Evolutionary conservation across 495 filamentous ascomycete species (phyloP), one percentile per base, ranked within the genome.

Genomic region (Penicillium malachiteum): DNA sequence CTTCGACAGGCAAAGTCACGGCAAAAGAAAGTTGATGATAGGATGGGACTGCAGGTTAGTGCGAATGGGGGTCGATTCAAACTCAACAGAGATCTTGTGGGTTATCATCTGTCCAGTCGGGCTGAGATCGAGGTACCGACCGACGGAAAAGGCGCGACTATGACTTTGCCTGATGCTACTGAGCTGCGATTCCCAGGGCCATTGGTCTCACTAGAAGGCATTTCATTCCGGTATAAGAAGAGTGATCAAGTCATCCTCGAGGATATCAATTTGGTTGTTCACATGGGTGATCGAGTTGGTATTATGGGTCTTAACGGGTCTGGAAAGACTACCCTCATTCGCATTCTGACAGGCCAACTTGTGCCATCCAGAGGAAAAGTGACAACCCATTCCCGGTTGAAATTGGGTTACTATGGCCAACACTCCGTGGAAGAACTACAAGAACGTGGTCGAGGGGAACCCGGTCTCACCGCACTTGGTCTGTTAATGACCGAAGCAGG

Each of bases 11-110:
- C 89, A 16, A 89, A 88, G 50, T 86, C 83, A 2, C 78, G 89
- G 7, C 88, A 90, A 65, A 92, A 91, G 71, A 90, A 88, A 61
- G 77, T 95, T 9, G 89, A 92, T 52, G 84, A 93, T 48, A 77
- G 89, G 38, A 85, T 83, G 84, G 90, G 89, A 4, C 68, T 92
- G 56, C 77, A 92, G 54, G 85, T 87, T 38, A 83, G 70, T 60
- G 82, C 84, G n/a, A 84, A 75, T 30, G 90, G 90, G 8, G 79
- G 79, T 10, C 72, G 86, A 17, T 92, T 93, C 75, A 92, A 92
- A 69, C 76, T 93, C 8, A 91, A 88, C 63, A 73, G 89, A 7
- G 89, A 92, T 67, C 64, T 87, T 0, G 68, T 57, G 0, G 90
- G 89, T 0, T 91, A 67, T 40, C 81, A 88, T 62, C 18, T 67